phyloP scores from a whole-genome alignment of 2,329 filamentous ascomycete species.

The Nothophaeocryptopus gaeumannii region DNA sequence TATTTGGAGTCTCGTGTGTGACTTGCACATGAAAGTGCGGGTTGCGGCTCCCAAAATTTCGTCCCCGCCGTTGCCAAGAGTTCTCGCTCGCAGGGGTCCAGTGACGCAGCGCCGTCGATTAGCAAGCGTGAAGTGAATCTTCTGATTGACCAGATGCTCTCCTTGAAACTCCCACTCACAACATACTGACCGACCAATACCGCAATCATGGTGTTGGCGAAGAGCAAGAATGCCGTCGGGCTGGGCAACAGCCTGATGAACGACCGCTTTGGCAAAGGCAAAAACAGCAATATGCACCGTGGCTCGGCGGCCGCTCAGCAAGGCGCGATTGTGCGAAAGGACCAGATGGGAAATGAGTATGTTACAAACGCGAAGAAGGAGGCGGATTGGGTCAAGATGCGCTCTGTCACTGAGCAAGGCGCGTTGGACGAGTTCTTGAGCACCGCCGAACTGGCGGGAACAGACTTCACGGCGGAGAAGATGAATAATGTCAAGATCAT shows the following conservation, averaged over 20 bases:
- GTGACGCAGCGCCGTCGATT: too few species aligned
- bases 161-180: conserved; percentile 5
- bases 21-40: neutral
- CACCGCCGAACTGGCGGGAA: conserved; percentile 94
- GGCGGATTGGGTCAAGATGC: conserved; percentile 98
- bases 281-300: conserved; percentile 77
- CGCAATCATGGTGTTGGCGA: conserved; percentile 67
- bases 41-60: too few species aligned
- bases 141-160: conserved; percentile 1
- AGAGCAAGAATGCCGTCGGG: conserved; percentile 92
- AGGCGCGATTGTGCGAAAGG: conserved; percentile 50
- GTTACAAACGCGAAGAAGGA: conserved; percentile 88
- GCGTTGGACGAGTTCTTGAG: conserved; percentile 94
- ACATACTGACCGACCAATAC: conserved; percentile 6
- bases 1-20: neutral
- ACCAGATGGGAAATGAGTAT: conserved; percentile 56
- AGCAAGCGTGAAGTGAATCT: too few species aligned
- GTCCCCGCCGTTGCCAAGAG: too few species aligned
- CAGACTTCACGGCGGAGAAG: conserved; percentile 98
- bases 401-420: conserved; percentile 94
- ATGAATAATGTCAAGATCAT: conserved; percentile 99
- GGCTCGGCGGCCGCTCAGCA: conserved; percentile 64
- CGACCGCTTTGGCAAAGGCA: conserved; percentile 93
- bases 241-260: conserved; percentile 98
- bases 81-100: too few species aligned